These are phyloP conservation scores for Aphanomyces euteiches DNA, from an alignment of 352 stramenopile species.

Conservation along the genomic window DNA sequence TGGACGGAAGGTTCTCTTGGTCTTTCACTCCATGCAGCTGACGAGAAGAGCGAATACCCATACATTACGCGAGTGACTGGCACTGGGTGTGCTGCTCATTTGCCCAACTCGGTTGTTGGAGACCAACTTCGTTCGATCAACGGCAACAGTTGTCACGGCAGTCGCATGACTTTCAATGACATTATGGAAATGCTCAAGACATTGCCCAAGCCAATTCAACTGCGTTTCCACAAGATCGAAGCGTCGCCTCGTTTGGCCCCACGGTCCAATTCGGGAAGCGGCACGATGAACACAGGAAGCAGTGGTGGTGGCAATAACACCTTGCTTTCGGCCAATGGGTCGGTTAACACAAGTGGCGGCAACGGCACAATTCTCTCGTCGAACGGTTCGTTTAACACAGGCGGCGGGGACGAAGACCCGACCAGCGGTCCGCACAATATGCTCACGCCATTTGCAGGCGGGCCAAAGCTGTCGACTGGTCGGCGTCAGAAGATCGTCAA, in stretches of 20 bases:
- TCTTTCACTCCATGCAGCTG: constrained; percentile 67
- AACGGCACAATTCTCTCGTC: constrained; percentile 15
- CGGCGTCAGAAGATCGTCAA: constrained; percentile 87
- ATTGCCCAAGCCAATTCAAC: constrained; percentile 79
- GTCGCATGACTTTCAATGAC: constrained; percentile 82
- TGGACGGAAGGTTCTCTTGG: constrained; percentile 76
- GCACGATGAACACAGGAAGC: no score
- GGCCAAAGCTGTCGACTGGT: constrained; percentile 83
- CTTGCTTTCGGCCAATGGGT: neutral
- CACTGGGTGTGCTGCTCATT: constrained; percentile 71
- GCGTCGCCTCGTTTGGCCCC: constrained; percentile 25
- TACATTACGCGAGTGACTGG: constrained; percentile 85
- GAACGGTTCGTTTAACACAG: constrained; percentile 29
- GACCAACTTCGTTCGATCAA: constrained; percentile 77
- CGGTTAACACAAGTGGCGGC: neutral
- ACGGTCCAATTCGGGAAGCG: constrained; percentile 5
- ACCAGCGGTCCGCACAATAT: constrained; percentile 55
- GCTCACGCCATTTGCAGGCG: constrained; percentile 77
- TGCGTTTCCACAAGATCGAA: constrained; percentile 68
- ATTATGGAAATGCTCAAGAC: constrained; percentile 84
- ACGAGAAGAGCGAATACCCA: constrained; percentile 70
- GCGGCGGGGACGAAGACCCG: constrained; percentile 37
- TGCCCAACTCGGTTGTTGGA: constrained; percentile 69
- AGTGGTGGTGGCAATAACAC: constrained; percentile 14
- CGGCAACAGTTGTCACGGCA: constrained; percentile 70